These are phyloP conservation scores for Exophiala spinifera DNA, from an alignment of 2,329 filamentous ascomycete genomes.

Conservation along the genomic window DNA sequence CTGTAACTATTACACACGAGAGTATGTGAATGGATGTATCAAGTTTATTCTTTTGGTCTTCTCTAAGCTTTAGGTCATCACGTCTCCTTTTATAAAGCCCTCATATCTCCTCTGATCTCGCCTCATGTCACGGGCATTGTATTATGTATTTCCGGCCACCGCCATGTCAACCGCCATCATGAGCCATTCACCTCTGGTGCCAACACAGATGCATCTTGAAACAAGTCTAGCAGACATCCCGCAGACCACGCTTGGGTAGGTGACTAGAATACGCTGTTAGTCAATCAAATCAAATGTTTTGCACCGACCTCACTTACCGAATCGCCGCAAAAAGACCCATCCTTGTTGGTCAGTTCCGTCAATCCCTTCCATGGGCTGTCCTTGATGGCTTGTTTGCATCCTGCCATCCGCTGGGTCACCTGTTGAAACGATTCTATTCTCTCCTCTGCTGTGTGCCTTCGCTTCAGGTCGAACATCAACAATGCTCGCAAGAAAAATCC, in stretches of 20 bases:
- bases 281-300: background rate
- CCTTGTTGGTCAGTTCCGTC: conserved; percentile 88
- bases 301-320: conserved; percentile 63
- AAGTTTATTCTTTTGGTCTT: no score
- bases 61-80: background rate
- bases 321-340: conserved; percentile 77
- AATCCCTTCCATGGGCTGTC: conserved; percentile 84
- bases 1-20: background rate
- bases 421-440: conserved; percentile 90
- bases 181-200: conserved; percentile 13
- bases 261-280: conserved; percentile 52
- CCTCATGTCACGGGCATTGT: background rate
- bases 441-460: conserved; percentile 64
- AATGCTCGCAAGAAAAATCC: conserved; percentile 92
- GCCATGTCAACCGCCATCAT: background rate
- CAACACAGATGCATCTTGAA: conserved; percentile 69
- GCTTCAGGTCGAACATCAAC: conserved; percentile 80
- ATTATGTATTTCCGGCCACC: no score
- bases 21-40: no score
- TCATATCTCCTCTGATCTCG: background rate
- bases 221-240: conserved; percentile 89
- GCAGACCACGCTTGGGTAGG: conserved; percentile 97
- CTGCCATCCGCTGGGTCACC: conserved; percentile 75
- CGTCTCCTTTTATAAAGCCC: background rate
- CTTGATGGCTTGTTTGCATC: conserved; percentile 80